phyloP scores from a whole-genome alignment of 108 stramenopile species.

The Aureococcus anophagefferens region DNA sequence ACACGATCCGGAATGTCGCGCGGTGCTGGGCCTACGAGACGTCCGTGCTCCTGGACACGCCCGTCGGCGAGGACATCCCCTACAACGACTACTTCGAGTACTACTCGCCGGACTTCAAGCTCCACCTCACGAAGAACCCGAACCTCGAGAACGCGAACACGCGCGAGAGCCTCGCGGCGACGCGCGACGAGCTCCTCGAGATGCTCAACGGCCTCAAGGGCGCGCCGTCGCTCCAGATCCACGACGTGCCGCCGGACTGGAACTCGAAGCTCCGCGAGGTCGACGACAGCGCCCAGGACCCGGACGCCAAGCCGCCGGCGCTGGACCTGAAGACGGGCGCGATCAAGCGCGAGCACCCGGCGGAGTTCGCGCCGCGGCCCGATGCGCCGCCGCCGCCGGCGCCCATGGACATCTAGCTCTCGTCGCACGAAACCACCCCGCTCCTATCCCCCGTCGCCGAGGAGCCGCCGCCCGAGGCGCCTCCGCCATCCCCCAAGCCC shows the following conservation, averaged over 20 bases:
- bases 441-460: no score
- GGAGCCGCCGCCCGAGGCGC: no score
- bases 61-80: conserved; percentile 83
- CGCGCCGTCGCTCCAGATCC: conserved; percentile 81
- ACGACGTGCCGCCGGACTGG: conserved; percentile 71
- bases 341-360: conserved; percentile 1
- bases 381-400: no score
- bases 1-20: conserved; percentile 96
- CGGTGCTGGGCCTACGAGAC: conserved; percentile 96
- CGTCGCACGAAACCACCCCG: no score
- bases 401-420: no score
- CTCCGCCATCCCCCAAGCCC: no score
- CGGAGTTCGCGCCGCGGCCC: conserved; percentile 7
- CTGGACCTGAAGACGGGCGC: not conserved
- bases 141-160: conserved; percentile 73
- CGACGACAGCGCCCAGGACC: conserved; percentile 27
- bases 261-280: conserved; percentile 29
- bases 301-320: not conserved
- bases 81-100: conserved; percentile 99
- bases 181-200: conserved; percentile 65
- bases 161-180: conserved; percentile 36
- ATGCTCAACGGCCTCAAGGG: conserved; percentile 59
- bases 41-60: conserved; percentile 58
- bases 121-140: conserved; percentile 78
- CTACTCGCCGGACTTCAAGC: conserved; percentile 91